Conservation (phyloP, 495 filamentous ascomycete species). For the Talaromyces trachyspermus region DNA sequence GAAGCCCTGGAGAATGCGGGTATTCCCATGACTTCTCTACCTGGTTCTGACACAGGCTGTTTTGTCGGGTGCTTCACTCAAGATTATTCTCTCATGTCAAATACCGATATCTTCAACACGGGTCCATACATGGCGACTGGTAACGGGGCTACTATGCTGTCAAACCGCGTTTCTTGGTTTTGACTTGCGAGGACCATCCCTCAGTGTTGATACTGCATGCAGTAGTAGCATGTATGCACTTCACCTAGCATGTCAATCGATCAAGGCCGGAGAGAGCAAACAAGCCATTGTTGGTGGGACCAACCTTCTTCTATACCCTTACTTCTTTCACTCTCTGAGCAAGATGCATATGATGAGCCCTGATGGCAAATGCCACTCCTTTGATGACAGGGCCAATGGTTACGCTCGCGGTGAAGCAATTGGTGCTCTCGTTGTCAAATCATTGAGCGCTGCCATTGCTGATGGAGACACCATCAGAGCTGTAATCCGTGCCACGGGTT, state of each 20-base stretch:
- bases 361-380: conserved; percentile 22
- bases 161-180: conserved; percentile 20
- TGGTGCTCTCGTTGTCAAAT: conserved; percentile 23
- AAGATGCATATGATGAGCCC: conserved; percentile 17
- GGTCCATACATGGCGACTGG: conserved; percentile 30
- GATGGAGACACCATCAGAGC: conserved; percentile 26
- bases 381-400: conserved; percentile 27
- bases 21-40: conserved; percentile 28
- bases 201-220: conserved; percentile 38
- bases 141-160: conserved; percentile 23
- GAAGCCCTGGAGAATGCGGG: conserved; percentile 50
- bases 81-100: conserved; percentile 29
- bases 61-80: conserved; percentile 28
- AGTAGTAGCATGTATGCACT: conserved; percentile 30
- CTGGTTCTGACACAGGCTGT: conserved; percentile 35
- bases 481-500: conserved; percentile 23
- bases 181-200: conserved; percentile 19
- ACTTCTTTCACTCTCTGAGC: conserved; percentile 12
- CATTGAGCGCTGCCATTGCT: conserved; percentile 16
- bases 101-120: conserved; percentile 20
- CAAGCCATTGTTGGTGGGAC: conserved; percentile 19
- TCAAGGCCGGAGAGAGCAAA: conserved; percentile 19
- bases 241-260: conserved; percentile 15
- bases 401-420: conserved; percentile 27
- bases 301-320: conserved; percentile 19